A percentile compares a stretch with the other conserved stretches of the same genome.
Conservation (phyloP, 1,139 yeast species). For the Zygosaccharomyces sapae region DNA sequence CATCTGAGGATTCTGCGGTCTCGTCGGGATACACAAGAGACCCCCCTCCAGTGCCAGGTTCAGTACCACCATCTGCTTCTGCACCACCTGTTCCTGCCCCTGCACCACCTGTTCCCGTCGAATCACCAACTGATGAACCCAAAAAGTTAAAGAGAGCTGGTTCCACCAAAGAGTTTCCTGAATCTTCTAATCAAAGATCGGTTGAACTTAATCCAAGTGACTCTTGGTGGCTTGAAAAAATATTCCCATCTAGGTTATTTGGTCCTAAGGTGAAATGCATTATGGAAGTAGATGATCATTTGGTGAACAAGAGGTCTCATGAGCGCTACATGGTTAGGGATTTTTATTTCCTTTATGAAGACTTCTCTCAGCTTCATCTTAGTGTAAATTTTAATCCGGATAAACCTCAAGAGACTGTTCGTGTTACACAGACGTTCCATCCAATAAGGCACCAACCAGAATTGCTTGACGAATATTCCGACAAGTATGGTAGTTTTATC, state of each 20-base stretch:
- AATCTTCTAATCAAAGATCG: slow-evolving; percentile 14
- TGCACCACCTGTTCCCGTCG: slow-evolving; percentile 1
- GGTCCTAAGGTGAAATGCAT: slow-evolving; percentile 42
- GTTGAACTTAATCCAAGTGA: slow-evolving; percentile 39
- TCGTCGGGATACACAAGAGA: not conserved
- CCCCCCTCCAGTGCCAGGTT: not conserved
- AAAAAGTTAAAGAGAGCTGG: slow-evolving; percentile 10
- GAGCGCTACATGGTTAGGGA: slow-evolving; percentile 52
- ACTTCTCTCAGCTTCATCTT: slow-evolving; percentile 62
- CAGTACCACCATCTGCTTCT: not conserved
- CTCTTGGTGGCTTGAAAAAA: slow-evolving; percentile 39
- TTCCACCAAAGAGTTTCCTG: slow-evolving; percentile 17
- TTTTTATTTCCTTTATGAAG: slow-evolving; percentile 68
- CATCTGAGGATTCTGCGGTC: not conserved
- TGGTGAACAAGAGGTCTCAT: slow-evolving; percentile 55
- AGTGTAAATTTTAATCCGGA: slow-evolving; percentile 49
- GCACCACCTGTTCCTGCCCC: slow-evolving; percentile 1
- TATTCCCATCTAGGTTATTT: slow-evolving; percentile 52
- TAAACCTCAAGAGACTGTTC: slow-evolving; percentile 54
- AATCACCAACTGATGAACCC: not conserved
- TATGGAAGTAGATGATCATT: slow-evolving; percentile 62
- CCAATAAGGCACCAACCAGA: slow-evolving; percentile 15
- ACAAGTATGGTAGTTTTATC: slow-evolving; percentile 44
- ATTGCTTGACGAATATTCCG: slow-evolving; percentile 49
- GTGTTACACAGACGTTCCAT: slow-evolving; percentile 32